Base-by-base conservation (phyloP, 108 stramenopile genomes). In the Pseudonitzschia delicatissima region DNA sequence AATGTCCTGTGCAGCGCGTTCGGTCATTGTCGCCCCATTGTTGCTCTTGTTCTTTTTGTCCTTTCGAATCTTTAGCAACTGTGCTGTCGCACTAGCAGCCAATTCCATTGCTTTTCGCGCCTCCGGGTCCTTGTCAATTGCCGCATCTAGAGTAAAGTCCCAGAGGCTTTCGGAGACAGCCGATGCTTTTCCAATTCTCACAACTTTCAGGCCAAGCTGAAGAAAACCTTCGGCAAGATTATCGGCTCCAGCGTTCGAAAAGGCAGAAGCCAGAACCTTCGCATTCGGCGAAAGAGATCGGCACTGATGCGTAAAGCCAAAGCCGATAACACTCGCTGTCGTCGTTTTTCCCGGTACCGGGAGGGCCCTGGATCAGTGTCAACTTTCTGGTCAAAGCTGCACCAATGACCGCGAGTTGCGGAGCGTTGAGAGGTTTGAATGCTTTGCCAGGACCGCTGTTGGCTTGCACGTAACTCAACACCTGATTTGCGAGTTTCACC, bases 201-300 rank as follows among this genome's bases (percentile, higher is more conserved):
- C 87, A 0, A 92, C 91, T 65, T 87, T 89, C 3, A 95, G 73
- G 3, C 89, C 91, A 12, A 91, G 68, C 18, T 64, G 52, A 15
- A 87, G 44, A 40, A 92, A 68, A 11, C 68, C 66, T 58, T 88
- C 90, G 0, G 87, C 91, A 29, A 95, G 69, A 55, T 95, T 95
- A 58, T 95, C 94, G 21, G 94, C 91, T 17, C 91, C 94, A 15
- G 92, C 90, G 45, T 95, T 95, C 61, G 79, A 82, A 64, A 86
- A 92, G 21, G 94, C 94, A 49, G 86, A 86, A 1, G 91, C 91
- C 20, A 95, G 78, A 4, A 92, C 94, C 66, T 91, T 94, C 31
- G 84, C 76, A 61, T 90, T 47, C 4, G 81, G 74, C 0, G 87
- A 81, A 18, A 90, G 66, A 8, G 64, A 79, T 21, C 87, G 78